Evolutionary conservation across 2,329 filamentous ascomycete genomes (phyloP).

Genomic region (Aspergillus ruber): DNA sequence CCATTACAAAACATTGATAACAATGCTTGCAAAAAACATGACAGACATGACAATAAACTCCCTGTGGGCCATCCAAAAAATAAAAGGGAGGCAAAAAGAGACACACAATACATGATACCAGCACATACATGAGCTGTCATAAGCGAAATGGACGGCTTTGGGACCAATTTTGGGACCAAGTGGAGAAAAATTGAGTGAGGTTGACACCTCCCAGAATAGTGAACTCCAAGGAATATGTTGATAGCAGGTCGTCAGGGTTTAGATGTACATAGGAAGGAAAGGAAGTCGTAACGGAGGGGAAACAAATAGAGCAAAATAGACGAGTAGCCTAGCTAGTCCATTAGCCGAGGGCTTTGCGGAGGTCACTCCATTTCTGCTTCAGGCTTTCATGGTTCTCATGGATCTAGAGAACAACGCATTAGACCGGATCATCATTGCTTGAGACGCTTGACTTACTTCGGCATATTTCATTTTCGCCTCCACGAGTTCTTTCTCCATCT

Average conservation of each 20-base stretch:
- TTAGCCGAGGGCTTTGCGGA: constrained; percentile 52
- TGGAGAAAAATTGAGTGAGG: not conserved
- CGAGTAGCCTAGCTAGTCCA: not conserved
- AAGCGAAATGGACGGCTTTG: not conserved
- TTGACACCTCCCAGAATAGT: not conserved
- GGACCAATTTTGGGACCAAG: not conserved
- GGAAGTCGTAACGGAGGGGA: not conserved
- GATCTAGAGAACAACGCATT: constrained; percentile 46
- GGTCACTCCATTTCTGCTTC: constrained; percentile 69
- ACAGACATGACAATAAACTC: not conserved
- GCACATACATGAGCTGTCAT: constrained; percentile 5
- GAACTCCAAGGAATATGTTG: not conserved
- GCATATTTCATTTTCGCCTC: constrained; percentile 92
- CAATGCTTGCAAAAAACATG: not conserved
- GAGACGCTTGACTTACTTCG: constrained; percentile 59
- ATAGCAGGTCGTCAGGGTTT: not conserved
- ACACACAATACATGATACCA: constrained; percentile 8
- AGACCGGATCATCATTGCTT: not conserved
- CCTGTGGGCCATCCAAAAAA: not conserved
- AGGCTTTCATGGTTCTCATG: constrained; percentile 64
- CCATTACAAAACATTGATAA: constrained; percentile 5
- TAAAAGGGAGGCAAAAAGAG: constrained; percentile 1
- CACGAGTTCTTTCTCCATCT: constrained; percentile 89
- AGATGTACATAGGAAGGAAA: not conserved
- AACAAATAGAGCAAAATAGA: not conserved